Conservation (phyloP, 2,329 filamentous ascomycete genomes). For the Gnomoniopsis smithogilvyi region DNA sequence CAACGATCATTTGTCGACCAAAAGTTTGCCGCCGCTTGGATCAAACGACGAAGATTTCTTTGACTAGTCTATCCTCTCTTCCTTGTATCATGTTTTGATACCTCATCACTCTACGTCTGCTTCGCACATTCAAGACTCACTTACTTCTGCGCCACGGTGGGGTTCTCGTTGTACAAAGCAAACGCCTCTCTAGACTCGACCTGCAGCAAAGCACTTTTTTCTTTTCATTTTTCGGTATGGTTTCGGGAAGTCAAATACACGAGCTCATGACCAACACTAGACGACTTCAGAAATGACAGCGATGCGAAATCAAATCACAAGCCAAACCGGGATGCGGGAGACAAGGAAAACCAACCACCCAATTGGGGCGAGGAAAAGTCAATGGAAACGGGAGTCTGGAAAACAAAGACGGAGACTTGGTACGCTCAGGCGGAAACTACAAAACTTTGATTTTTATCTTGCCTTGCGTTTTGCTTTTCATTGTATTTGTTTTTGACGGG, state of each 20-base stretch:
- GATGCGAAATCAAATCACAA: background rate
- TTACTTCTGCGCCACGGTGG: background rate
- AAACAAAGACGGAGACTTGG: background rate
- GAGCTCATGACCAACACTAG: background rate
- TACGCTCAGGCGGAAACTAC: background rate
- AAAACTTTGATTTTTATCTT: background rate
- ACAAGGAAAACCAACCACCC: background rate
- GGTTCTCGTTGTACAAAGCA: background rate
- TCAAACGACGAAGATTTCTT: background rate
- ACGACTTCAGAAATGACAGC: background rate
- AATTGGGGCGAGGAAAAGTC: background rate
- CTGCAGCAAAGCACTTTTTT: background rate
- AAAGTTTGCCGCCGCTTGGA: background rate
- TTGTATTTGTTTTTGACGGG: background rate
- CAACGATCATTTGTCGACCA: background rate
- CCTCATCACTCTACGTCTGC: background rate
- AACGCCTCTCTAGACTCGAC: background rate
- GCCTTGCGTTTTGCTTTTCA: background rate
- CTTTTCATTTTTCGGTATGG: background rate
- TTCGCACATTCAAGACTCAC: background rate
- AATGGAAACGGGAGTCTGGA: background rate
- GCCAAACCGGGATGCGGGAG: background rate
- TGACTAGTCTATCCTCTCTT: background rate
- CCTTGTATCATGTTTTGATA: background rate
- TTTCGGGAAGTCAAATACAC: constrained; percentile 2